Conservation (phyloP, 805 yeast genomes). For the Martiniozyma abietophila region DNA sequence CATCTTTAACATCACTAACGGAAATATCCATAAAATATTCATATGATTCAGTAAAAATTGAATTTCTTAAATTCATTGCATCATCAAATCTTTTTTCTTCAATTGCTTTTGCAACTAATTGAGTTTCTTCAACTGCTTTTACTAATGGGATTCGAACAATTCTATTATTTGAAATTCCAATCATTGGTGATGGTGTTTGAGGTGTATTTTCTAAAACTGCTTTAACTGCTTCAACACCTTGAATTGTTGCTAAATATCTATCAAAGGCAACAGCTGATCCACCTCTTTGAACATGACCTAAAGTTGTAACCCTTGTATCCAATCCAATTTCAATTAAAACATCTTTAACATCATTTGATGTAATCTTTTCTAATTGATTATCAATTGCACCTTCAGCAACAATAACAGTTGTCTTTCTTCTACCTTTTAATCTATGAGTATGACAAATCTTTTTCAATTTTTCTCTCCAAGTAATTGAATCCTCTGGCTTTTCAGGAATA, state of each 20-base stretch:
- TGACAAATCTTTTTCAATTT: slow-evolving; percentile 66
- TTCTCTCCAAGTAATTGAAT: slow-evolving; percentile 64
- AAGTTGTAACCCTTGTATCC: slow-evolving; percentile 89
- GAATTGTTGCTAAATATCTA: slow-evolving; percentile 83
- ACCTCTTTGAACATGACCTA: slow-evolving; percentile 98
- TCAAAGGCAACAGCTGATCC: slow-evolving; percentile 97
- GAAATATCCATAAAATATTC: slow-evolving; percentile 65
- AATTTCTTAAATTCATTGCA: slow-evolving; percentile 81
- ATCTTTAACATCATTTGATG: slow-evolving; percentile 71
- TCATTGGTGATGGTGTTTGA: slow-evolving; percentile 88
- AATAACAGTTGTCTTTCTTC: slow-evolving; percentile 89
- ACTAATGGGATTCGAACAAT: slow-evolving; percentile 77
- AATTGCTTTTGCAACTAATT: slow-evolving; percentile 87
- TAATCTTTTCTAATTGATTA: slow-evolving; percentile 67
- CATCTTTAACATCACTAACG: slow-evolving; percentile 58
- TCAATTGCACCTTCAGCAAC: slow-evolving; percentile 98
- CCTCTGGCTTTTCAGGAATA: slow-evolving; percentile 90
- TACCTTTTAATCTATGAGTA: slow-evolving; percentile 78
- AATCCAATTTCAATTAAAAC: slow-evolving; percentile 77
- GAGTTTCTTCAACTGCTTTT: slow-evolving; percentile 82
- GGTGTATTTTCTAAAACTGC: slow-evolving; percentile 88
- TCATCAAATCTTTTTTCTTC: slow-evolving; percentile 66
- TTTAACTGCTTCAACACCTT: slow-evolving; percentile 95
- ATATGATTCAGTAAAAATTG: slow-evolving; percentile 78
- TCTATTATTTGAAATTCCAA: slow-evolving; percentile 81